A percentile compares a stretch with the other conserved stretches of the same genome.
Conservation (phyloP, 805 yeast genomes). For the Yarrowia sp. region DNA sequence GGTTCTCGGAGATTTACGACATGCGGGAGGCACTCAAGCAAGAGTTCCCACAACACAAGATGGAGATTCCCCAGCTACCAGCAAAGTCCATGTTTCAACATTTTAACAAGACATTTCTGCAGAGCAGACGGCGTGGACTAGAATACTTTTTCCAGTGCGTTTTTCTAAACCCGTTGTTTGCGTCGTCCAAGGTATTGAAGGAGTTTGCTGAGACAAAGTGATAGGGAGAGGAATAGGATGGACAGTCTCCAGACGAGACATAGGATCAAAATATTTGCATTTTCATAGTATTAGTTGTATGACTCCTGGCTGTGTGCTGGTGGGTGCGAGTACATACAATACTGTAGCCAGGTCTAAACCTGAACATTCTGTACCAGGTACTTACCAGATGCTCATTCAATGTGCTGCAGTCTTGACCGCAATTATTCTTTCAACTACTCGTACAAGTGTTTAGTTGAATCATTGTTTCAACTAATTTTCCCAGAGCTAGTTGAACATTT, state of each 20-base stretch:
- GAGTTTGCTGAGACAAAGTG: constrained; percentile 10
- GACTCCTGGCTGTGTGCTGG: neutral
- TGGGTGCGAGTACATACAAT: too few relatives aligned
- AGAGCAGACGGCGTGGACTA: constrained; percentile 42
- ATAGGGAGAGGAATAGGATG: neutral
- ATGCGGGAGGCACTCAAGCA: constrained; percentile 44
- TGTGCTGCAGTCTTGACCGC: too few relatives aligned
- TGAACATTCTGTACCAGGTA: neutral
- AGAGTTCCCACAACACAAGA: constrained; percentile 40
- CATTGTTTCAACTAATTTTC: too few relatives aligned
- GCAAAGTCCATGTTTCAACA: constrained; percentile 42
- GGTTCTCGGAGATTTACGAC: constrained; percentile 62
- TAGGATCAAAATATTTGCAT: neutral
- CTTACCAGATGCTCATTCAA: too few relatives aligned
- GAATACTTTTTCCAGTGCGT: constrained; percentile 47
- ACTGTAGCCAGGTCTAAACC: too few relatives aligned
- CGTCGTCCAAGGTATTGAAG: constrained; percentile 28
- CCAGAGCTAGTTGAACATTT: too few relatives aligned
- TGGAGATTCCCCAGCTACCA: constrained; percentile 47
- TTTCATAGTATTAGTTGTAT: neutral
- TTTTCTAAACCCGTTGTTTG: constrained; percentile 44
- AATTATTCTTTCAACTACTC: too few relatives aligned
- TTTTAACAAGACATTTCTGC: constrained; percentile 39
- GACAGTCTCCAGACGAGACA: neutral
- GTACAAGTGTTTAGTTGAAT: too few relatives aligned